Percentiles rank a stretch among this genome's conserved stretches.
Evolutionary conservation across 1,139 yeast genomes (phyloP).

Genomic region (Schwanniomyces etchellsii): DNA sequence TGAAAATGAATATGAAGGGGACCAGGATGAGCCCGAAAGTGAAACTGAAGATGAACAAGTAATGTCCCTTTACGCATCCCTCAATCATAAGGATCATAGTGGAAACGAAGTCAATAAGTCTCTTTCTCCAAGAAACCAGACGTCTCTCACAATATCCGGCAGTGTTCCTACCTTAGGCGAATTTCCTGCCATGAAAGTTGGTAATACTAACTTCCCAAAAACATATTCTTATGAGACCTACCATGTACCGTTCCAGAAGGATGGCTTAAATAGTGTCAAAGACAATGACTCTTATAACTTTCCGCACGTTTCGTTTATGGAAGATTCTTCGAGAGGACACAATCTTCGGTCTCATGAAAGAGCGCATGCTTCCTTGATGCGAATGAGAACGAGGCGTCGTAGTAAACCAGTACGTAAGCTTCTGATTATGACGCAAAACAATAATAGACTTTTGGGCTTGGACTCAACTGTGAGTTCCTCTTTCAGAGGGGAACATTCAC

Average conservation of each 20-base stretch:
- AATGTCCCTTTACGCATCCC: slow-evolving; percentile 43
- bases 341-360: slow-evolving; percentile 48
- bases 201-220: slow-evolving; percentile 3
- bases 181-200: slow-evolving; percentile 30
- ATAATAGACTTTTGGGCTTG: slow-evolving; percentile 17
- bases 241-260: not conserved
- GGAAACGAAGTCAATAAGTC: slow-evolving; percentile 7
- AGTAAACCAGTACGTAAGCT: slow-evolving; percentile 40
- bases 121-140: slow-evolving; percentile 17
- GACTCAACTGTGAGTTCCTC: slow-evolving; percentile 10
- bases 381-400: slow-evolving; percentile 57
- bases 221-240: slow-evolving; percentile 1
- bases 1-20: slow-evolving; percentile 13
- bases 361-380: slow-evolving; percentile 60
- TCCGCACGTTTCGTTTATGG: slow-evolving; percentile 15
- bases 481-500: slow-evolving; percentile 12
- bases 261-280: not conserved
- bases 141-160: slow-evolving; percentile 10
- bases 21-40: slow-evolving; percentile 27
- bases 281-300: slow-evolving; percentile 2
- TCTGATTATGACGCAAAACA: slow-evolving; percentile 22
- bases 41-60: slow-evolving; percentile 49
- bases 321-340: slow-evolving; percentile 26
- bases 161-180: slow-evolving; percentile 42
- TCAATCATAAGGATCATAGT: slow-evolving; percentile 23